phyloP scores from a whole-genome alignment of 2,329 filamentous ascomycete genomes.

The Colletotrichum eleusines region DNA sequence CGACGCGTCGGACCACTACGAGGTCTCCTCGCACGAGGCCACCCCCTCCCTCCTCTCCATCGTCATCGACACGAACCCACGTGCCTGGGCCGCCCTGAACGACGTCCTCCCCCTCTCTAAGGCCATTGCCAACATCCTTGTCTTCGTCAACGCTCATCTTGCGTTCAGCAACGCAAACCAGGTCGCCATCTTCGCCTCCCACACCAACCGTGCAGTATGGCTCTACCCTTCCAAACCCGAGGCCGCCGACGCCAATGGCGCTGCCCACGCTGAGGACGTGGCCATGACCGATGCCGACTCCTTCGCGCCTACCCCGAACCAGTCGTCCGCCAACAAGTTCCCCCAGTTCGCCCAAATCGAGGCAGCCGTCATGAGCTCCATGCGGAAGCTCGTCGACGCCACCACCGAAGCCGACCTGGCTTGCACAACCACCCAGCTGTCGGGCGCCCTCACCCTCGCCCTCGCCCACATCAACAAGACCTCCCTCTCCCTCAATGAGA shows the following conservation, averaged over 20 bases:
- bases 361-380: conserved; percentile 78
- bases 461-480: conserved; percentile 92
- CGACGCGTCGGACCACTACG: conserved; percentile 72
- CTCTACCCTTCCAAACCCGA: conserved; percentile 77
- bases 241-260: conserved; percentile 38
- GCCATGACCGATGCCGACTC: conserved; percentile 66
- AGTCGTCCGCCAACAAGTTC: conserved; percentile 83
- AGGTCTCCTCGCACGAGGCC: conserved; percentile 64
- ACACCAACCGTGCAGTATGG: conserved; percentile 87
- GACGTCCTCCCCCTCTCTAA: conserved; percentile 82
- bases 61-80: conserved; percentile 95
- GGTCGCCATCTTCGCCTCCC: conserved; percentile 90
- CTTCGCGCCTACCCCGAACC: conserved; percentile 50
- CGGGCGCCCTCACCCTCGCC: conserved; percentile 90
- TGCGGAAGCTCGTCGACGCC: conserved; percentile 77
- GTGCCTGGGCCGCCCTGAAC: conserved; percentile 87
- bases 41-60: conserved; percentile 88
- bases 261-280: conserved; percentile 62
- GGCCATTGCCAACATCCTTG: conserved; percentile 87
- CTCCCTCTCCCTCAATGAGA: conserved; percentile 71
- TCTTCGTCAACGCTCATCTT: conserved; percentile 97
- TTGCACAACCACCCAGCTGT: conserved; percentile 87
- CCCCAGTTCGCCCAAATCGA: conserved; percentile 92
- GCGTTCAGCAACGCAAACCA: conserved; percentile 95
- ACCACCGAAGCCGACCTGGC: conserved; percentile 75